These are phyloP conservation scores for Pythium aquatile DNA, from an alignment of 352 stramenopile species.

Conservation along the genomic window DNA sequence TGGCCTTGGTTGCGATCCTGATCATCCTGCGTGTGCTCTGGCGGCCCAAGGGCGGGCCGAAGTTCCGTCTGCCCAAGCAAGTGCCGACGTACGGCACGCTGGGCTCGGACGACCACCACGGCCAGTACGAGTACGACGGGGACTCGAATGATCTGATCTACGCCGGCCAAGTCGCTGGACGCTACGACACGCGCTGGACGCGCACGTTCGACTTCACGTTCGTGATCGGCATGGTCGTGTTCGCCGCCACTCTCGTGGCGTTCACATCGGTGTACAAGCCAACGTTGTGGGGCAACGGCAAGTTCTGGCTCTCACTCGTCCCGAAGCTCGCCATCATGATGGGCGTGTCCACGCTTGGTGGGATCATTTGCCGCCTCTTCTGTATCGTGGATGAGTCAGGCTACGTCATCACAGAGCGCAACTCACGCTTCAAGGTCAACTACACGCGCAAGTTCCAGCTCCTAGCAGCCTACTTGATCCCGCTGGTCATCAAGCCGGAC, in stretches of 20 bases:
- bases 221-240: slow-evolving; percentile 60
- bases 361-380: slow-evolving; percentile 76
- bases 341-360: slow-evolving; percentile 65
- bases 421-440: slow-evolving; percentile 86
- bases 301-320: slow-evolving; percentile 80
- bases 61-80: slow-evolving; percentile 77
- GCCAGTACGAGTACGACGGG: slow-evolving; percentile 71
- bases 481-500: slow-evolving; percentile 58
- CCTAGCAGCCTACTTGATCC: slow-evolving; percentile 81
- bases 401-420: slow-evolving; percentile 87
- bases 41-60: slow-evolving; percentile 64
- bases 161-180: slow-evolving; percentile 68
- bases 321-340: slow-evolving; percentile 85
- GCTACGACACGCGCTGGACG: slow-evolving; percentile 83
- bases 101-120: slow-evolving; percentile 35
- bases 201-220: slow-evolving; percentile 86
- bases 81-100: slow-evolving; percentile 80
- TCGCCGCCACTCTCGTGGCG: slow-evolving; percentile 45
- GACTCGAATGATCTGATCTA: slow-evolving; percentile 85
- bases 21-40: slow-evolving; percentile 74
- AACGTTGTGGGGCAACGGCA: slow-evolving; percentile 55
- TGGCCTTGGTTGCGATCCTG: slow-evolving; percentile 51
- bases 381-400: slow-evolving; percentile 77
- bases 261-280: slow-evolving; percentile 66
- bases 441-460: slow-evolving; percentile 87